Evolutionary conservation across 2,329 filamentous ascomycete species (phyloP), one percentile per base, ranked within the genome.

Genomic region (Fusarium poae): DNA sequence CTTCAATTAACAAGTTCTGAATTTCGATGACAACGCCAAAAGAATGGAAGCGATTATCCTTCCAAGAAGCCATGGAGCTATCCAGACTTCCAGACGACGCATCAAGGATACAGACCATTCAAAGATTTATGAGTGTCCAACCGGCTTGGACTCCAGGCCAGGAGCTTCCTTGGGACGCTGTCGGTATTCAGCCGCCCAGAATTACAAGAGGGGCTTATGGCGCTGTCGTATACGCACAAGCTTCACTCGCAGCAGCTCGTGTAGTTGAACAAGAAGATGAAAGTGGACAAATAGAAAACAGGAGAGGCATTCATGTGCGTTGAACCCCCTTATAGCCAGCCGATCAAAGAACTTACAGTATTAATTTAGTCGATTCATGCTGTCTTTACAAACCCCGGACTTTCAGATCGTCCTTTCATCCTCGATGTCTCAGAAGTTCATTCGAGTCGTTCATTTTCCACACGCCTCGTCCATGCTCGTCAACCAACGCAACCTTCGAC

Each of bases 281-380:
- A 9, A 48, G 52, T 18, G 43, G 62, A 11, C 35, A 9, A 16
- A 55, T 53, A 15, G 59, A 61, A 16, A 71, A 64, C 6, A 74
- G 55, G 12, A 73, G 79, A 5, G 78, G 77, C 2, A 78, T 82
- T 44, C 80, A 82, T 70, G 80, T 82, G 62, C 71, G 80, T 75
- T 25, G n/a, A 30, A 9, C 10, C 13, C 18, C 6, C n/a, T 29
- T 29, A 20, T 11, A 21, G 21, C 20, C 16, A 18, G 21, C 11
- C 6, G n/a, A 21, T 25, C 16, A 48, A 34, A 20, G 29, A 18
- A 57, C 54, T 57, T n/a, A 62, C 30, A 16, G 9, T 25, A 20
- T n/a, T 16, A 6, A 25, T 20, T 10, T 6, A 88, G 85, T 83
- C 85, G 11, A 84, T 88, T 23, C 84, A 87, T 69, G 86, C 85